These are phyloP conservation scores for Polyporus tsugae DNA, from an alignment of 1,284 basidiomycete genomes.

Conservation along the genomic window DNA sequence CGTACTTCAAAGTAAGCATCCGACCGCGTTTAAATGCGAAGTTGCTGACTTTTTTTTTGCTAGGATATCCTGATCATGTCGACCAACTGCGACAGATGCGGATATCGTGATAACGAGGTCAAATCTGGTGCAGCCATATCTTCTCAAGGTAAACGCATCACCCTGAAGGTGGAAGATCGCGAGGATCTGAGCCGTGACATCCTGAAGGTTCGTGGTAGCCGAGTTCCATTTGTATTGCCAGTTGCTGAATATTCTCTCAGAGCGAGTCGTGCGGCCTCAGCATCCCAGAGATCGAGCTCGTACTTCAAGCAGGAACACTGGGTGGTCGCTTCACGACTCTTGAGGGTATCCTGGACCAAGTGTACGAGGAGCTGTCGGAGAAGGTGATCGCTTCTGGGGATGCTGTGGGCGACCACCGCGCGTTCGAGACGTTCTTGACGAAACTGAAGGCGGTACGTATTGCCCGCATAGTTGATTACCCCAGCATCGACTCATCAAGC, in stretches of 20 bases:
- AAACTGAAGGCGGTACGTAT: constrained; percentile 77
- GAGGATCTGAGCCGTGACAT: constrained; percentile 97
- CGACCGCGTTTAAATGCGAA: background rate
- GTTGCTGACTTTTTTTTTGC: background rate
- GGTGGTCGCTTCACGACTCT: constrained; percentile 99
- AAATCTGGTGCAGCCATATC: constrained; percentile 94
- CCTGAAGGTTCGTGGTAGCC: constrained; percentile 71
- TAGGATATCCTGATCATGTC: constrained; percentile 99
- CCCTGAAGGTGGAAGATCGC: constrained; percentile 89
- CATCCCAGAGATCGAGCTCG: constrained; percentile 96
- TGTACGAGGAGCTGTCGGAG: constrained; percentile 94
- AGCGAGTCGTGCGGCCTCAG: constrained; percentile 91
- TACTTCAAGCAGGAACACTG: constrained; percentile 92
- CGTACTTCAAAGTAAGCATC: constrained; percentile 89
- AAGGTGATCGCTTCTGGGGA: constrained; percentile 91
- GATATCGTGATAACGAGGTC: constrained; percentile 98
- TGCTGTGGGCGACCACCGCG: constrained; percentile 53
- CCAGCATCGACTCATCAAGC: constrained; percentile 4
- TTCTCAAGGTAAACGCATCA: constrained; percentile 86
- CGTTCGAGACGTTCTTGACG: constrained; percentile 82
- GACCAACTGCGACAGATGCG: constrained; percentile 94
- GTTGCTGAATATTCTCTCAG: constrained; percentile 46
- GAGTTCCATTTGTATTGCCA: background rate
- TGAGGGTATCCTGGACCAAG: constrained; percentile 94
- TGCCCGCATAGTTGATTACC: background rate